Evolutionary conservation across 345 rosid species (phyloP), one percentile per base, ranked within the genome.

Genomic region (Brassica nigra): DNA sequence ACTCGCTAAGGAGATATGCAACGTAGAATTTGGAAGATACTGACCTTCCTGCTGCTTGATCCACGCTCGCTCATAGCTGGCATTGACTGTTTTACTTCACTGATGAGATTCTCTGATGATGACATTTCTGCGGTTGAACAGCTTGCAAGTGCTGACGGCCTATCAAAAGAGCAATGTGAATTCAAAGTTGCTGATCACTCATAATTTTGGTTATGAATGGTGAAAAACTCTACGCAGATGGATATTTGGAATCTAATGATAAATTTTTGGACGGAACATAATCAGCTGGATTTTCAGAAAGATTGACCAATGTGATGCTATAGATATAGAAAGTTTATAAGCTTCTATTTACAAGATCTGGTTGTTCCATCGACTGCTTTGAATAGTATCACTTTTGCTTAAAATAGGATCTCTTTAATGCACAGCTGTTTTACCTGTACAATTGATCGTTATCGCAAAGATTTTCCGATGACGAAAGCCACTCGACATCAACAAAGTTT

Each of bases 391-490:
- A 5, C 9, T 34, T 5, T 34, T 34, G 37, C 37, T 34, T 34
- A 34, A 5, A 34, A 34, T 34, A 34, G 8, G 23, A 6, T 54
- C 59, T 54, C 59, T 16, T 15, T 54, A 54, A 54, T 54, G 59
- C 27, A 54, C 59, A 54, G 23, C 16, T 4, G 6, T 16, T 54
- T 54, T 54, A 54, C 97, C 98, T 92, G 82, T 92, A 95, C 80
- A 74, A 87, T 82, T 80, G 84, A 81, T 87, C 91, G 23, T 90
- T 97, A 59, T 89, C 93, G 5, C 90, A 91, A 58, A 89, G 87
- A 76, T 89, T 92, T 66, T 90, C 97, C 23, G 95, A 89, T 34
- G 97, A 94, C 47, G 95, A 94, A 39, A 94, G 87, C 93, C 93
- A 88, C 80, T 92, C 98, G 18, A 92, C 71, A 81, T 91, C 97